These are phyloP conservation scores for Cyberlindnera samutprakarnensis DNA, from an alignment of 805 yeast species.

Conservation along the genomic window DNA sequence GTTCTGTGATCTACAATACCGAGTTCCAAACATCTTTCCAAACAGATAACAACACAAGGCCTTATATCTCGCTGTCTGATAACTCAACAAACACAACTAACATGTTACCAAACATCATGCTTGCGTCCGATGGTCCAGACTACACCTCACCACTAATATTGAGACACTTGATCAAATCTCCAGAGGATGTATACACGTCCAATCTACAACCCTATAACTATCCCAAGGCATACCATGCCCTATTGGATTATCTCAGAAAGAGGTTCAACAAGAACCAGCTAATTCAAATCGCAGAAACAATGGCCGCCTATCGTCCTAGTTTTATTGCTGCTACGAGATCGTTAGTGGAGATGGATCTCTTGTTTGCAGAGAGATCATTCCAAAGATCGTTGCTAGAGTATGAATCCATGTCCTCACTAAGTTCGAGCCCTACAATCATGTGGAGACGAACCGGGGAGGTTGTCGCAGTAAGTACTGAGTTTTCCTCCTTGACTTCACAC, in stretches of 20 bases:
- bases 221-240: conserved; percentile 85
- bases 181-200: conserved; percentile 74
- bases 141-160: conserved; percentile 52
- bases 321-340: conserved; percentile 72
- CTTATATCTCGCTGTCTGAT: conserved; percentile 22
- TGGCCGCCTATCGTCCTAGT: conserved; percentile 57
- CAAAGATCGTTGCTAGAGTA: conserved; percentile 52
- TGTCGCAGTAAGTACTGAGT: conserved; percentile 70
- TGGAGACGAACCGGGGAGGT: conserved; percentile 88
- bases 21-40: conserved; percentile 23
- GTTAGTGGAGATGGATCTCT: conserved; percentile 61
- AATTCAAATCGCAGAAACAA: conserved; percentile 44
- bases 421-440: conserved; percentile 73
- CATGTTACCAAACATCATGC: conserved; percentile 9
- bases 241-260: conserved; percentile 65
- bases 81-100: conserved; percentile 13
- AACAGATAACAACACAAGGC: conserved; percentile 22
- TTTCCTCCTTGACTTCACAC: conserved; percentile 62
- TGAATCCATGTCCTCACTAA: conserved; percentile 39
- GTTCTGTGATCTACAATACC: conserved; percentile 16
- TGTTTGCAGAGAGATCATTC: conserved; percentile 51
- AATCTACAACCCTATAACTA: conserved; percentile 82
- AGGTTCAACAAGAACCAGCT: conserved; percentile 68
- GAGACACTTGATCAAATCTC: conserved; percentile 53
- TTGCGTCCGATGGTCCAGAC: conserved; percentile 21